Evolutionary conservation across 768 basidiomycete genomes (phyloP), one percentile per base, ranked within the genome.

Genomic region (Postia placenta): DNA sequence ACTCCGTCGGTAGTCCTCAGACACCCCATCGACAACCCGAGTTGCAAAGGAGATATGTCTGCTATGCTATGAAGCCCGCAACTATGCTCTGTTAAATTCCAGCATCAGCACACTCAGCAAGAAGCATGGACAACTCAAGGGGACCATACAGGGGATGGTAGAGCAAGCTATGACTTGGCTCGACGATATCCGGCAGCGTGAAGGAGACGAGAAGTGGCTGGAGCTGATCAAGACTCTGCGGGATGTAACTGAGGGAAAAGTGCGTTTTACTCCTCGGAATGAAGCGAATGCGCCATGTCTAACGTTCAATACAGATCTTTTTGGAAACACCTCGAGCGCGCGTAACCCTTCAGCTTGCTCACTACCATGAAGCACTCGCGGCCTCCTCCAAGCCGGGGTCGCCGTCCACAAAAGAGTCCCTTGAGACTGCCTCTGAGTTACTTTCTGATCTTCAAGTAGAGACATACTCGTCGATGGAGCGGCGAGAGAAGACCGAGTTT

Each of bases 381-480:
- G 68, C 72, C 46, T 55, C 73, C 1, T 60, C 75, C 38, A 70
- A 75, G 20, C 64, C 75, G 9, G 63, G 66, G 19, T 57, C 71
- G 23, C 43, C 67, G 0, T 43, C 62, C 2, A 54, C 63, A 17
- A 87, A 86, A 56, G 86, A 89, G 57, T 80, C 84, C 36, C 69
- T 92, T 33, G 81, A 87, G 59, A 86, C 83, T 0, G 93, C 96
- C 5, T 93, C 91, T 0, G 96, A 98, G 55, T 71, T 98, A 24
- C 75, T 98, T 52, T 86, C 86, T 20, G 96, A 99, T 50, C 80
- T 99, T 2, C 94, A 97, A 71, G 94, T 99, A 33, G 96, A 99
- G 69, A 98, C 96, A 1, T 99, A 97, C 65, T 97, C 94, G 12
- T 92, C 91, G 5, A 98, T 99, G 96, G 92, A 97, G 55, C 83